Base-by-base conservation (phyloP, 1,139 yeast genomes). In the Saccharomyces hybrid region DNA sequence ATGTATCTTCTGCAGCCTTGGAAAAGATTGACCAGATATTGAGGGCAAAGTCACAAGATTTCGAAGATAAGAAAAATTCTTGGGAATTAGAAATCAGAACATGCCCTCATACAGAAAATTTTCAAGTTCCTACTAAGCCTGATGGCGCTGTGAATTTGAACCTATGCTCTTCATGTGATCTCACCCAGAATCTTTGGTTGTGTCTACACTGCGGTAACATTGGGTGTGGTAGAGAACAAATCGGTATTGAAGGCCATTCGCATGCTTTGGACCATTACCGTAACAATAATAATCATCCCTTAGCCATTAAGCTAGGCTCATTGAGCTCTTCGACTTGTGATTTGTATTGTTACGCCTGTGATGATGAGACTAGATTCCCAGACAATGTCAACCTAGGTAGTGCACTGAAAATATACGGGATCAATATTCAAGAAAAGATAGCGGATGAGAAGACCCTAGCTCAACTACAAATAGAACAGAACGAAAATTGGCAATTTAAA, bases 211-310 rank as follows among this genome's bases (percentile, higher is more conserved):
- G 99, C 76, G 99, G 98, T 0, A 76, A 79, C 48, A 67, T 90
- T 9, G 97, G 97, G 2, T 93, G 99, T 73, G 97, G 98, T 21
- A 78, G 99, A 61, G 84, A 84, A 41, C 99, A 93, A 70, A 88
- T 87, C 65, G 99, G 98, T 32, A 81, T 89, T 31, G 83, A 88
- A 27, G 99, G 99, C 3, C 83, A 91, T 65, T 85, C 96, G 0
- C 99, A 93, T 70, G 98, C 96, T 0, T 73, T 93, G 61, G 70
- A 71, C 0, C 99, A 95, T 72, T 86, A 70, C 64, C 72, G 81
- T 2, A 68, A 75, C 1, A 48, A 60, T n/a, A 64, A 75, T 0
- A 73, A 71, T 0, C 99, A 95, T 68, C 81, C 88, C 0, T 82
- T 91, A 9, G 97, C 98, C 0, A 86, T 91, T 8, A 93, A 93